phyloP scores from a whole-genome alignment of 2,329 filamentous ascomycete species.

The Phialemonium atrogriseum region DNA sequence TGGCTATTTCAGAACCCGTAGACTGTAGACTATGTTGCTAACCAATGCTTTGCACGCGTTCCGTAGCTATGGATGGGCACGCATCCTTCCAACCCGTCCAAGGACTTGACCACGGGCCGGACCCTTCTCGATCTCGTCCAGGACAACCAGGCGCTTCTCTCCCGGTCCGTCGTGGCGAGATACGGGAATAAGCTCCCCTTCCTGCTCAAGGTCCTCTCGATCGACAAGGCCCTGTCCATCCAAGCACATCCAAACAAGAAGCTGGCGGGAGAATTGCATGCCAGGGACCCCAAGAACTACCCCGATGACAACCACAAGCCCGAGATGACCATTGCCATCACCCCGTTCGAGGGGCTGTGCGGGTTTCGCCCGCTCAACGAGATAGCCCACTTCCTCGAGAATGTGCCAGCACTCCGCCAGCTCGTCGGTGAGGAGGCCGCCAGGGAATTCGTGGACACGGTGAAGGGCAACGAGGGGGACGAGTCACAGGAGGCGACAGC shows the following conservation, averaged over 20 bases:
- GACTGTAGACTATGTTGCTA: no score
- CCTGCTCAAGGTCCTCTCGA: constrained; percentile 94
- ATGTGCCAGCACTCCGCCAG: constrained; percentile 46
- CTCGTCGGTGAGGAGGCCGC: constrained; percentile 60
- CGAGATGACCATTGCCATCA: constrained; percentile 98
- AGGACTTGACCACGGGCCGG: constrained; percentile 74
- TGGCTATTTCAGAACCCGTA: no score
- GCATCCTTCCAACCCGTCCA: constrained; percentile 91
- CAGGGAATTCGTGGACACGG: constrained; percentile 44
- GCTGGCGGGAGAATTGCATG: constrained; percentile 81
- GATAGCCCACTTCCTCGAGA: constrained; percentile 73
- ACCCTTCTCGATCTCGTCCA: constrained; percentile 80
- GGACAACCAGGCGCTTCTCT: constrained; percentile 79
- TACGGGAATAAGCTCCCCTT: constrained; percentile 85
- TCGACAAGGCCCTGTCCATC: constrained; percentile 92
- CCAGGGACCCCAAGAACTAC: constrained; percentile 84
- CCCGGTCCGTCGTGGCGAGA: constrained; percentile 59
- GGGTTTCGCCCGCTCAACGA: constrained; percentile 85
- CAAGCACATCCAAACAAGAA: constrained; percentile 96
- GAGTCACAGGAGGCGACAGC: constrained; percentile 24
- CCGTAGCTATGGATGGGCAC: constrained; percentile 95
- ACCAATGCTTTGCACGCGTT: no score
- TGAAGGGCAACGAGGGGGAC: constrained; percentile 34
- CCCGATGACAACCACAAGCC: constrained; percentile 99
- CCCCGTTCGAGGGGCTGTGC: constrained; percentile 90